phyloP scores from a whole-genome alignment of 768 basidiomycete species.

The Suillus ampliporus region DNA sequence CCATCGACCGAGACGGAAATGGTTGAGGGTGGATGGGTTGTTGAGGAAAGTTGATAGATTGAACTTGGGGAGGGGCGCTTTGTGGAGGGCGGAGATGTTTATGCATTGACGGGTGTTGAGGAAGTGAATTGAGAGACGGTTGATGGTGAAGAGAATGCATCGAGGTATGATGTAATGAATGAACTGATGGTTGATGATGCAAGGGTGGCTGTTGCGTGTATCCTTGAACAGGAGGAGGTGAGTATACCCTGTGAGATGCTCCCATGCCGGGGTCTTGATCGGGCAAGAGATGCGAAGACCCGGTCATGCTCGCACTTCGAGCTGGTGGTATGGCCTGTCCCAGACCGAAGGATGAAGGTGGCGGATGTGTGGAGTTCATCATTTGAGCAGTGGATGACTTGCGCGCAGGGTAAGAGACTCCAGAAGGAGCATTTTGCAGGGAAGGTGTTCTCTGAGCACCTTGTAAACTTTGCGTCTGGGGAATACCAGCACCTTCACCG shows the following conservation, averaged over 20 bases:
- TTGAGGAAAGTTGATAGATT: slow-evolving; percentile 24
- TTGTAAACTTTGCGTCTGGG: slow-evolving; percentile 7
- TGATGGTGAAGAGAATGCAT: slow-evolving; percentile 36
- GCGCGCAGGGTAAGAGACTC: slow-evolving; percentile 25
- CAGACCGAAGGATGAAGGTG: slow-evolving; percentile 43
- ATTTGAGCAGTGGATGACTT: slow-evolving; percentile 28
- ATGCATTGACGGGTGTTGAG: slow-evolving; percentile 17
- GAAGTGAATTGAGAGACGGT: slow-evolving; percentile 19
- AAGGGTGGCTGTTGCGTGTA: slow-evolving; percentile 17
- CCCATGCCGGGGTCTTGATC: slow-evolving; percentile 28
- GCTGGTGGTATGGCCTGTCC: slow-evolving; percentile 43
- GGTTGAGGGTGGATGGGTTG: slow-evolving; percentile 18
- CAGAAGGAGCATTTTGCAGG: slow-evolving; percentile 24
- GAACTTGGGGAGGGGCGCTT: slow-evolving; percentile 23
- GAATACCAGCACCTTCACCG: slow-evolving; percentile 13
- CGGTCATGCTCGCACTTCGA: slow-evolving; percentile 43
- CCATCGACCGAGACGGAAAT: slow-evolving; percentile 18
- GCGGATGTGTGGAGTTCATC: slow-evolving; percentile 12
- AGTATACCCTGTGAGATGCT: slow-evolving; percentile 22
- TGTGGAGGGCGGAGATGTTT: slow-evolving; percentile 17
- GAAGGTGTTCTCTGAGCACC: slow-evolving; percentile 24
- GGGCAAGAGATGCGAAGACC: slow-evolving; percentile 29
- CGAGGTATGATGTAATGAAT: slow-evolving; percentile 33
- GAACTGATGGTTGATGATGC: slow-evolving; percentile 30
- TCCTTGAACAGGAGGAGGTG: slow-evolving; percentile 21